Base-by-base conservation (phyloP, 768 basidiomycete genomes). In the Lactarius deliciosus region DNA sequence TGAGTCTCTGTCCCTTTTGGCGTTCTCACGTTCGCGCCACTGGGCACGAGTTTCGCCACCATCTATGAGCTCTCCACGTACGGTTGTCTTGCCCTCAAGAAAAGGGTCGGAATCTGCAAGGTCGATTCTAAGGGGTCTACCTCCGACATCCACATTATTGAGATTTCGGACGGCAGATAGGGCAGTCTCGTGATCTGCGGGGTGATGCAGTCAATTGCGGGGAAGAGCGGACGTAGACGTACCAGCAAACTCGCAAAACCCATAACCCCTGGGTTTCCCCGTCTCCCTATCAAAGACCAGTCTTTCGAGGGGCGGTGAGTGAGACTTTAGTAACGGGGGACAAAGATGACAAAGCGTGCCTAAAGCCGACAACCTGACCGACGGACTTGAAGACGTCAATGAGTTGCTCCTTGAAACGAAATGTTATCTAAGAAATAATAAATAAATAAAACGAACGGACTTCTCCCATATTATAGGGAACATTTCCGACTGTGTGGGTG, bases 111-210 rank as follows among this genome's bases (percentile, higher is more conserved):
- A 94, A 74, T 96, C 92, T 56, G 95, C 94, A 41, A 96, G 83
- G 76, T 98, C 96, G 72, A 99, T 96, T 58, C 96, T 88, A 54
- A 99, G 82, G 2, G 92, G 90, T 10, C 97, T 87, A 4, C 97
- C 97, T 64, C 92, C 94, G 38, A 98, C 91, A 71, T 94, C 93
- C 60, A 86, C 86, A 68, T 92, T 93, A 77, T 97, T 94, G 58
- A 99, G 85, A 74, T 98, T 99, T 73, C 97, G 89, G 18, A 99
- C 94, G 57, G 97, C 97, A 60, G 94, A 96, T 30, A 86, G 78
- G 8, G 97, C 97, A 28, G 97, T 98, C 77, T 97, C 96, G 76
- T 96, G 92, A 77, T 99, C 97, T 91, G 76, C 71, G 62, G 54
- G 69, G n/a, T 6, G 40, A 34, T 30, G 25, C 5, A 10, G 56